These are phyloP conservation scores for Pseudogymnoascus sp. DNA, from an alignment of 2,329 filamentous ascomycete genomes.

Conservation along the genomic window DNA sequence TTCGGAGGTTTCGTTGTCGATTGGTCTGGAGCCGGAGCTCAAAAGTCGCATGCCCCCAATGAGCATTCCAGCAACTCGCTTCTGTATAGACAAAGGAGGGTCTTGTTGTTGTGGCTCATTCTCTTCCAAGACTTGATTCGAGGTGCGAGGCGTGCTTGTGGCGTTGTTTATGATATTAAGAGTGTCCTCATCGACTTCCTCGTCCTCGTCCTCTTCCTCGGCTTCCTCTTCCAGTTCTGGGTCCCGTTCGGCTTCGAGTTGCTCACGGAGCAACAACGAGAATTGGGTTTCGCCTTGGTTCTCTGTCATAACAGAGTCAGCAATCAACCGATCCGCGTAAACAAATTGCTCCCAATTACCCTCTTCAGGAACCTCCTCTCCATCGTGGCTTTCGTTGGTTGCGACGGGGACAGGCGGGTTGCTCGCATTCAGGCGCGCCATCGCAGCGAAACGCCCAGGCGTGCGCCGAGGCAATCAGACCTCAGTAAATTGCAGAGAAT, in stretches of 20 bases:
- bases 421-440: background rate
- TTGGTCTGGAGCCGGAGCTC: background rate
- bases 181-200: background rate
- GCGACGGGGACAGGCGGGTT: background rate
- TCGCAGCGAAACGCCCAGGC: background rate
- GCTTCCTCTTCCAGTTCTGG: background rate
- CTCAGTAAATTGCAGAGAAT: background rate
- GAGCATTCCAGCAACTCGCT: background rate
- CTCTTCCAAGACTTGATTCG: background rate
- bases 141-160: background rate
- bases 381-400: background rate
- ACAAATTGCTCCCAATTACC: background rate
- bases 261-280: background rate
- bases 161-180: background rate
- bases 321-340: background rate
- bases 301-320: background rate
- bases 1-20: background rate
- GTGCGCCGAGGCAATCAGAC: background rate
- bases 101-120: background rate
- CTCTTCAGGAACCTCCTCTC: background rate
- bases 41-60: background rate
- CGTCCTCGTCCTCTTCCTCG: background rate
- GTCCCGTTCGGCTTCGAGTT: conserved; percentile 1
- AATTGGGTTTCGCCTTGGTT: background rate
- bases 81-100: background rate